Evolutionary conservation across 2,329 filamentous ascomycete genomes (phyloP), one percentile per base, ranked within the genome.

Genomic region (Beauveria australis): DNA sequence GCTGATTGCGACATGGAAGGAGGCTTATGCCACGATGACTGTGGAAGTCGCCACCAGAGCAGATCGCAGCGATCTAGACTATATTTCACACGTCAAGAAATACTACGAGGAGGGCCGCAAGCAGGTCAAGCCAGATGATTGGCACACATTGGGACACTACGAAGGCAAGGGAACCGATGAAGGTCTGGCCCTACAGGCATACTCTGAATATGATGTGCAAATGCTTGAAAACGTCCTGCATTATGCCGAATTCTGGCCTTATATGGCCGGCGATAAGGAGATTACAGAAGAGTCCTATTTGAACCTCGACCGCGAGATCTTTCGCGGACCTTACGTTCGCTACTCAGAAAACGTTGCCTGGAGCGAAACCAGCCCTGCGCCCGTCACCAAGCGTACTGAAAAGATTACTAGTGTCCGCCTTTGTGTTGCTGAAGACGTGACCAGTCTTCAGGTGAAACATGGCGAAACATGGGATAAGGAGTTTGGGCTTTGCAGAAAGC

Each of bases 301-400:
- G 37, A 33, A 9, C n/a, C 19, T 53, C 14, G 57, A 60, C n/a
- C 48, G 49, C 18, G 57, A 60, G 26, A 41, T 60, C 40, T 60
- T 60, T 22, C n/a, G n/a, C 12, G 57, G 57, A 1, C 57, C 57
- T 2, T 53, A 30, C 40, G n/a, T n/a, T 9, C 57, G 57, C 24
- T 60, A 53, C 40, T 53, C 47, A 1, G 19, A 7, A 5, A 14
- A 44, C n/a, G 37, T 40, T 3, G 2, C 16, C 10, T 59, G 48
- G 47, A 24, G 12, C 47, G 19, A 9, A 24, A 9, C 0, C 9
- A 5, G 3, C 8, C 24, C 40, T 18, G 37, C 16, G 16, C 52
- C 40, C 9, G 26, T 18, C 5, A 53, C 40, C 9, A 5, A 14
- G 18, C 53, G 53, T 12, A 9, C 14, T 5, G 14, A 10, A 22